Percentiles rank a stretch among this genome's conserved stretches.
Conservation (phyloP, 768 basidiomycete species). For the Amanita polypyramis region DNA sequence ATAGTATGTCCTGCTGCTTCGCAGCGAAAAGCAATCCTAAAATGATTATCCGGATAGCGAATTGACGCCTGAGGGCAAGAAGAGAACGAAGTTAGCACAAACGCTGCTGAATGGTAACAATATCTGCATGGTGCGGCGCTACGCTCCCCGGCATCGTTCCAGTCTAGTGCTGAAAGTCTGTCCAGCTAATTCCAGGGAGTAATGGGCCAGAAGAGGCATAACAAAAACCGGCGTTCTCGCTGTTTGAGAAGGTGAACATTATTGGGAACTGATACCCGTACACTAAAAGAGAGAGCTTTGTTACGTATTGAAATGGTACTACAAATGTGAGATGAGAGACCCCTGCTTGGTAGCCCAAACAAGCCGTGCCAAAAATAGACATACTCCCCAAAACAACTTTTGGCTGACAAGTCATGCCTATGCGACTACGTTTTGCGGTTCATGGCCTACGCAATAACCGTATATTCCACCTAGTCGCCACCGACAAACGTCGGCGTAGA, state of each 20-base stretch:
- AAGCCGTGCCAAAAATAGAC: not conserved
- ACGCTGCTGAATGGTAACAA: constrained; percentile 91
- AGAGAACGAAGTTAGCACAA: constrained; percentile 75
- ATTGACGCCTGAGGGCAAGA: constrained; percentile 70
- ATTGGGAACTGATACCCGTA: not conserved
- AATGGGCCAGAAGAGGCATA: constrained; percentile 18
- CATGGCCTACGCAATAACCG: constrained; percentile 69
- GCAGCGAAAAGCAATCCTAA: not conserved
- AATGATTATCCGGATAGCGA: constrained; percentile 44
- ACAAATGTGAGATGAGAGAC: not conserved
- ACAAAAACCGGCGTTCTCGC: too few relatives aligned
- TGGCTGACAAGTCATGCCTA: constrained; percentile 43
- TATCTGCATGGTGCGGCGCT: constrained; percentile 78
- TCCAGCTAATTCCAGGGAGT: constrained; percentile 29
- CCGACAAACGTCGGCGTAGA: constrained; percentile 57
- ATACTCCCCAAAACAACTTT: not conserved
- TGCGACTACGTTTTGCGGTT: constrained; percentile 79
- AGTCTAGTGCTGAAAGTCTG: not conserved
- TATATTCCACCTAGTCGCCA: constrained; percentile 80
- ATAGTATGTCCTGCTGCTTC: constrained; percentile 46
- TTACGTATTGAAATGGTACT: not conserved
- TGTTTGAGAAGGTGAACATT: not conserved
- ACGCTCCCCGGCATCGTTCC: not conserved
- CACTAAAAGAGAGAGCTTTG: not conserved
- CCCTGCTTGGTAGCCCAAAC: not conserved